phyloP scores from a whole-genome alignment of 495 filamentous ascomycete species.

The Penicillium flavigenum region DNA sequence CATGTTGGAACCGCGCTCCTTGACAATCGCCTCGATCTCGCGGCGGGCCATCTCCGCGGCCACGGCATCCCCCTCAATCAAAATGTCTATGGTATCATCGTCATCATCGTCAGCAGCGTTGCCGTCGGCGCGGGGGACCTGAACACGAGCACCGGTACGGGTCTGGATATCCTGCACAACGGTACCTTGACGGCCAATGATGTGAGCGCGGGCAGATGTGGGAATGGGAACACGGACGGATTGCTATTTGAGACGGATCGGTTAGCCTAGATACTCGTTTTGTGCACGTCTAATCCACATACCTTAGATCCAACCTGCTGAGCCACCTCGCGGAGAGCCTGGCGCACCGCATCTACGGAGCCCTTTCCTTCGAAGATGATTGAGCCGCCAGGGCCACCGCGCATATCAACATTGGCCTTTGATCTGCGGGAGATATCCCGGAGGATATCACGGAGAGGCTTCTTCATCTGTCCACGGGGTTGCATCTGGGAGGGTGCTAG shows the following conservation, averaged over 20 bases:
- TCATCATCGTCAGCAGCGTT: constrained; percentile 63
- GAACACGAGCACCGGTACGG: constrained; percentile 81
- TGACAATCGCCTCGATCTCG: constrained; percentile 80
- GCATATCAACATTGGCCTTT: constrained; percentile 79
- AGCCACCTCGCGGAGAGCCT: constrained; percentile 82
- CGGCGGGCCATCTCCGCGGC: constrained; percentile 75
- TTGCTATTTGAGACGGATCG: constrained; percentile 50
- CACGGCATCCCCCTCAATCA: constrained; percentile 86
- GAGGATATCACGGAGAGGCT: constrained; percentile 75
- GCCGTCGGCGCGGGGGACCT: constrained; percentile 77
- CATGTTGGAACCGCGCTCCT: constrained; percentile 78
- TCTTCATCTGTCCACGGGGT: constrained; percentile 72
- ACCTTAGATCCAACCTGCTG: constrained; percentile 84
- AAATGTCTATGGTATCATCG: constrained; percentile 74
- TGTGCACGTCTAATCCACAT: constrained; percentile 9
- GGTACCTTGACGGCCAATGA: constrained; percentile 90
- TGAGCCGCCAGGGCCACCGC: constrained; percentile 60
- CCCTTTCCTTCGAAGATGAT: constrained; percentile 81
- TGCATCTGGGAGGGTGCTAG: constrained; percentile 71
- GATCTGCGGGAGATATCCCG: constrained; percentile 85
- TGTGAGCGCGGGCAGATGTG: constrained; percentile 72
- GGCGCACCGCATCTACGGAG: constrained; percentile 69
- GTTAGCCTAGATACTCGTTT: not conserved
- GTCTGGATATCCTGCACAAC: constrained; percentile 84
- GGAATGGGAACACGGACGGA: constrained; percentile 75